Evolutionary conservation across 805 yeast genomes (phyloP), one percentile per base, ranked within the genome.

Genomic region (Sugiyamaella qingdaonensis): DNA sequence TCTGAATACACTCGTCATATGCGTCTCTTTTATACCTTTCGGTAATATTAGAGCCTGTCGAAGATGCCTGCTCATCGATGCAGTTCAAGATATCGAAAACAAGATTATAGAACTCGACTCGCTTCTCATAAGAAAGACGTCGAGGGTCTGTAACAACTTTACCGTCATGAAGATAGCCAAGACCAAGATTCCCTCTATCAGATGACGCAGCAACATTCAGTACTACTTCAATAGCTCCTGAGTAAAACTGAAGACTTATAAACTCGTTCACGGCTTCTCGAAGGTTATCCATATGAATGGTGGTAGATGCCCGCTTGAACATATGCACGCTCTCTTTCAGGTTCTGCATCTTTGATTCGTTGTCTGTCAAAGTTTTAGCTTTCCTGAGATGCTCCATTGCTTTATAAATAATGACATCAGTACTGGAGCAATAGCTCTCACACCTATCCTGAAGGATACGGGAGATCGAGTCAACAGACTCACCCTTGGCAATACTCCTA

Each of bases 391-490:
- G 90, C 67, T 94, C 99, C 61, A 90, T 83, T 0, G 97, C 98
- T 68, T 92, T 86, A 75, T 91, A 94, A 11, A 94, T 88, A 55
- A 90, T 78, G 27, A 94, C 97, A 69, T 94, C 99, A 59, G 86
- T 88, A 13, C 95, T 82, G 0, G 97, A 88, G 64, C 98, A 94
- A 69, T 90, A 94, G 0, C 96, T 83, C 1, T 96, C 95, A 74
- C 99, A 94, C 55, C 92, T 84, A 51, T 88, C 95, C 69, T 94
- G 96, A 49, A 94, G 73, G 1, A 91, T 82, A 34, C 84, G 82
- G 0, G 97, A 95, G 49, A 92, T 88, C 53, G 85, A 76, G 65
- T 92, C 98, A 44, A 94, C 92, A 0, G 96, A 86, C 2, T 88
- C 92, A n/a, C 99, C 98, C 58, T 87, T 82, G 36, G 88, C 77